phyloP scores from a whole-genome alignment of 768 basidiomycete genomes.

The Saitozyma podzolica region DNA sequence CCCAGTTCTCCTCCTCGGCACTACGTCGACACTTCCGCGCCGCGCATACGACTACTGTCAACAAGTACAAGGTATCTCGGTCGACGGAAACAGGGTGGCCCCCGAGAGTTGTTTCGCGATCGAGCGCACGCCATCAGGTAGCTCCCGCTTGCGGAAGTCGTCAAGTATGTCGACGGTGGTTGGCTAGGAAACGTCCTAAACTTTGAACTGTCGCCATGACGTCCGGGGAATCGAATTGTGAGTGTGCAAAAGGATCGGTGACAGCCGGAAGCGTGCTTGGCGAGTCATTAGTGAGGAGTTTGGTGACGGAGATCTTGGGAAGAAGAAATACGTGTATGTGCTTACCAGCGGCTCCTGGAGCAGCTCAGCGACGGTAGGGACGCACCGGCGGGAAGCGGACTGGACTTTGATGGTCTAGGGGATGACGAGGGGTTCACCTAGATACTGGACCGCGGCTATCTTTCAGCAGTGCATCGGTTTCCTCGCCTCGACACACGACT shows the following conservation, averaged over 20 bases:
- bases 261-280: constrained; percentile 39
- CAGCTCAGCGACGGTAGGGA: no score
- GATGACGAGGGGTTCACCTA: constrained; percentile 32
- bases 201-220: no score
- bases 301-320: constrained; percentile 47
- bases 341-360: constrained; percentile 38
- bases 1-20: constrained; percentile 25
- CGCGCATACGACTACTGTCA: constrained; percentile 22
- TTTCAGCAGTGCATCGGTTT: constrained; percentile 46
- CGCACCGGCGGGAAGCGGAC: no score
- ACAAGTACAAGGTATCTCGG: constrained; percentile 36
- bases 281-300: constrained; percentile 49
- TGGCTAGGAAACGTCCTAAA: constrained; percentile 38
- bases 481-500: constrained; percentile 37
- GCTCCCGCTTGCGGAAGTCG: constrained; percentile 36
- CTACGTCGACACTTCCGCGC: constrained; percentile 16
- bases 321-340: constrained; percentile 43
- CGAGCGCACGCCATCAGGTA: constrained; percentile 35
- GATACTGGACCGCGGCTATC: constrained; percentile 46
- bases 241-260: not conserved
- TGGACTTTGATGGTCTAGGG: constrained; percentile 38
- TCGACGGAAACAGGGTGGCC: constrained; percentile 31
- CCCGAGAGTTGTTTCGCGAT: constrained; percentile 41
- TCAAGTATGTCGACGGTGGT: constrained; percentile 48
- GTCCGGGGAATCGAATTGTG: no score